Base-by-base conservation (phyloP, 441 rosid species). In the Viola pubescens region DNA sequence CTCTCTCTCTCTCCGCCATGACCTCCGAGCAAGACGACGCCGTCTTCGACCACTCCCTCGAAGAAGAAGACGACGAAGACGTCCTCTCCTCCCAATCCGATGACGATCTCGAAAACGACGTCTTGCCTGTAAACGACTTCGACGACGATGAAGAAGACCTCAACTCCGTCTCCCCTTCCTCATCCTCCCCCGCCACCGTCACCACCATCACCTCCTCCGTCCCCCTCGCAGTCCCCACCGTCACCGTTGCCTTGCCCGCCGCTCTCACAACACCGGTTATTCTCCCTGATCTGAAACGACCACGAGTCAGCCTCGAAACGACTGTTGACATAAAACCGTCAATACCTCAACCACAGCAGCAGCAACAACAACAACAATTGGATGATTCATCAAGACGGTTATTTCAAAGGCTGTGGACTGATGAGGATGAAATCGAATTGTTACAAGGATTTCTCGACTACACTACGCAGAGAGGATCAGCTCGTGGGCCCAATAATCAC, bases 371-470 rank as follows among this genome's bases (percentile, higher is more conserved):
- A 1, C 26, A 19, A 26, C 34, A 26, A 26, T 2, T 26, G 34
- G 34, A 26, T 55, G 96, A 89, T 51, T 96, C 87, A 42, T 82
- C 97, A 4, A 63, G 96, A 39, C 82, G 88, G 6, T 77, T 89
- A 42, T 94, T 94, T 63, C 98, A 94, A 70, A 81, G 98, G 61
- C 68, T 94, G 38, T 94, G 98, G 98, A 94, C 98, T 0, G 98
- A 94, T 51, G 98, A 89, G 59, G 98, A 94, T 77, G 98, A 94
- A 86, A 94, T 94, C 88, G 96, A 81, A 85, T 91, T 94, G 51
- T 83, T 94, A 13, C 95, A 84, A 70, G 98, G 98, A 9, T 94
- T 94, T 52, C 82, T 86, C 40, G 91, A 89, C 9, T 94, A 87
- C 77, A 70, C 86, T 45, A 52, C 82, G 11, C 86, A 79, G 45